Conservation (phyloP, 768 basidiomycete genomes). For the Suillus tomentosus region DNA sequence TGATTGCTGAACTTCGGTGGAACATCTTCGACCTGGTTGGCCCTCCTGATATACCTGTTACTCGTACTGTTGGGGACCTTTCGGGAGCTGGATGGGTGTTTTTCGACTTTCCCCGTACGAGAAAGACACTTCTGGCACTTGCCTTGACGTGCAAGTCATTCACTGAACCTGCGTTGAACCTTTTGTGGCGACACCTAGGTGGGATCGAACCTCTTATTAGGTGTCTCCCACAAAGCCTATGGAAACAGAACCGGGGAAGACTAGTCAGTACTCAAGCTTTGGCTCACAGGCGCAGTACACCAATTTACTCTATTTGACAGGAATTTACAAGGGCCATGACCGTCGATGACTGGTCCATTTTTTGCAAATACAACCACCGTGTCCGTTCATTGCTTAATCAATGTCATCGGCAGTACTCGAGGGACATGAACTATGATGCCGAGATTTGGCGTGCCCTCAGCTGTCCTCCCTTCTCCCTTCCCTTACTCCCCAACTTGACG, state of each 20-base stretch:
- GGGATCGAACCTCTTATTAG: neutral
- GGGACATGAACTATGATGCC: neutral
- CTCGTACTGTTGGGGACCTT: neutral
- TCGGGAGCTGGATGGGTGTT: too few species aligned
- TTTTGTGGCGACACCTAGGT: neutral
- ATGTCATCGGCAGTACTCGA: neutral
- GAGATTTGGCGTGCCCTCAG: neutral
- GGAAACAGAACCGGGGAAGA: neutral
- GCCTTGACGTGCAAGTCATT: constrained; percentile 8
- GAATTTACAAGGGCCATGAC: neutral
- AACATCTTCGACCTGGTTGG: neutral
- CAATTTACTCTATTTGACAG: neutral
- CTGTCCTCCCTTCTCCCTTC: neutral
- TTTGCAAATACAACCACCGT: neutral
- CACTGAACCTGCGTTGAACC: neutral
- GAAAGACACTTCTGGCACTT: neutral
- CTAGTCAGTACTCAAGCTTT: neutral
- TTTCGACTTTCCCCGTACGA: too few species aligned
- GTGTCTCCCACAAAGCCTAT: neutral
- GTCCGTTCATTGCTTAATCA: constrained; percentile 14
- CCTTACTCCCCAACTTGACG: neutral
- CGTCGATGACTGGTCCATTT: neutral
- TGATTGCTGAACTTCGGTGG: neutral
- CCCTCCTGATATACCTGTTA: too few species aligned
- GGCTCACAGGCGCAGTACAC: neutral